A percentile compares a stretch with the other conserved stretches of the same genome.
Evolutionary conservation across 768 basidiomycete species (phyloP).

Genomic region (Pholiota microspora): DNA sequence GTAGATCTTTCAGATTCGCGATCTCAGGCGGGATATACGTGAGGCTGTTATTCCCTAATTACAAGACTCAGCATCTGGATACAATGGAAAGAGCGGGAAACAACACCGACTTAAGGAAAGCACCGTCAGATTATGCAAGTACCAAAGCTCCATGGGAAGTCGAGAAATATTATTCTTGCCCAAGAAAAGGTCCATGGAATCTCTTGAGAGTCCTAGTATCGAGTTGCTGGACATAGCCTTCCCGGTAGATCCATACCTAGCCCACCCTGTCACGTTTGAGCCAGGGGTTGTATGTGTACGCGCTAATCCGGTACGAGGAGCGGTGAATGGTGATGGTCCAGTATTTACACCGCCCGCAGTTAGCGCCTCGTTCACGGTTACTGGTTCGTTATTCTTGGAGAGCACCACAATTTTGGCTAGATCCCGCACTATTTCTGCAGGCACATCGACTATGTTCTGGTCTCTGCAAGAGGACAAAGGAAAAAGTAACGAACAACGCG

Average conservation of each 20-base stretch:
- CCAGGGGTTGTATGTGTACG: slow-evolving; percentile 27
- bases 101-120: slow-evolving; percentile 56
- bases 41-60: slow-evolving; percentile 55
- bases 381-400: slow-evolving; percentile 19
- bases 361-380: too few species aligned
- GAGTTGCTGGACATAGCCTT: slow-evolving; percentile 29
- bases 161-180: slow-evolving; percentile 49
- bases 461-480: slow-evolving; percentile 25
- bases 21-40: slow-evolving; percentile 64
- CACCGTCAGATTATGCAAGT: slow-evolving; percentile 54
- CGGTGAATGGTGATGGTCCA: not conserved
- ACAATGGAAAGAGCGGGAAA: not conserved
- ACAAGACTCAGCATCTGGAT: too few species aligned
- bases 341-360: slow-evolving; percentile 2
- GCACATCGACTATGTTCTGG: slow-evolving; percentile 44
- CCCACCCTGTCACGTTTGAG: slow-evolving; percentile 13
- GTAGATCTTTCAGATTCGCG: slow-evolving; percentile 46
- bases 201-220: slow-evolving; percentile 38
- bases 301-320: slow-evolving; percentile 12
- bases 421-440: slow-evolving; percentile 44
- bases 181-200: slow-evolving; percentile 57
- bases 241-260: slow-evolving; percentile 23
- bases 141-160: slow-evolving; percentile 59
- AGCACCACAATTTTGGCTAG: slow-evolving; percentile 46
- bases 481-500: not conserved